Evolutionary conservation across 2,329 filamentous ascomycete species (phyloP).

Genomic region (Aspergillus pseudonomiae): DNA sequence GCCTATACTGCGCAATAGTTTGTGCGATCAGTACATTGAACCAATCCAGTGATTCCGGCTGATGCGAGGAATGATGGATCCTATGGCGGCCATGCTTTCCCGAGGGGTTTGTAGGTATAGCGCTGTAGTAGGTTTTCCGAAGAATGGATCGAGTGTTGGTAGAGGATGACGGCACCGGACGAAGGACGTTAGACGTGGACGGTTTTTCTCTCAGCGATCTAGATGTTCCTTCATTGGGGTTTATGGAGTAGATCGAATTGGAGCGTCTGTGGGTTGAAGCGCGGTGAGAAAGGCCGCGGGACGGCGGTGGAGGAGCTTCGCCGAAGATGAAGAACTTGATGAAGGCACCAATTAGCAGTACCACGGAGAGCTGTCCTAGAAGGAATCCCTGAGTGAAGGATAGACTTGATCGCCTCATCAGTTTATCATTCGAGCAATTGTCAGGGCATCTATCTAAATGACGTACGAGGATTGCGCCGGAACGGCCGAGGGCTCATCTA

Average conservation of each 20-base stretch:
- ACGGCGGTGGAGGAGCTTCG: constrained; percentile 82
- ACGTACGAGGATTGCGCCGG: constrained; percentile 48
- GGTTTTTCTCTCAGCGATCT: constrained; percentile 50
- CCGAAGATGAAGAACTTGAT: constrained; percentile 99
- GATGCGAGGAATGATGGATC: constrained; percentile 70
- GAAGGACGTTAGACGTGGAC: constrained; percentile 69
- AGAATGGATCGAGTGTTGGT: constrained; percentile 82
- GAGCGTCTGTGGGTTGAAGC: constrained; percentile 78
- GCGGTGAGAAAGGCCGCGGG: constrained; percentile 74
- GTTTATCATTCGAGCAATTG: constrained; percentile 1
- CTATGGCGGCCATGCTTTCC: constrained; percentile 47
- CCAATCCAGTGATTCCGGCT: constrained; percentile 96
- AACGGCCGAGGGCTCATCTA: constrained; percentile 34
- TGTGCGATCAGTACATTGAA: constrained; percentile 98
- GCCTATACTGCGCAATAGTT: constrained; percentile 92
- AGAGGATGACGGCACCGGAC: constrained; percentile 74
- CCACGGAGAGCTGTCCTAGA: constrained; percentile 88
- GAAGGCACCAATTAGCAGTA: constrained; percentile 87
- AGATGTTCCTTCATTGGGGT: constrained; percentile 45
- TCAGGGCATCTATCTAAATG: not conserved
- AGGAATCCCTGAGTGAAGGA: constrained; percentile 94
- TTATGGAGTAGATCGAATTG: constrained; percentile 58
- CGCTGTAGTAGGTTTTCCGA: constrained; percentile 94
- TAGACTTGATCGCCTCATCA: constrained; percentile 55
- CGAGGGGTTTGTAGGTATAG: constrained; percentile 44